These are phyloP conservation scores for Cryptosporidium sp. DNA, from an alignment of 169 alveolate genomes.

Conservation along the genomic window DNA sequence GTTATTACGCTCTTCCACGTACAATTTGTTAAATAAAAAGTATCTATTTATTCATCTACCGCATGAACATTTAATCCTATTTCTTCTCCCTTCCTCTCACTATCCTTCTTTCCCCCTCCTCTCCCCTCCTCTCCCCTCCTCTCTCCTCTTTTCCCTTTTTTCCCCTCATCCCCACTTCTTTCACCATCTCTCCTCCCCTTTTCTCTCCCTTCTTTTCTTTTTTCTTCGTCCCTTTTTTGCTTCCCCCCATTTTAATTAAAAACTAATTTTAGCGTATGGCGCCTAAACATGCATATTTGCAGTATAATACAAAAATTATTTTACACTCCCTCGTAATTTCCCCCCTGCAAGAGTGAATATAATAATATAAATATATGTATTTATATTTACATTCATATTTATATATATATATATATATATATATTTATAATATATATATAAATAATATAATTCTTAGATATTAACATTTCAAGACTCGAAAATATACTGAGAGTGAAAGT, in stretches of 20 bases:
- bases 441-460: constrained; percentile 9
- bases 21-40: no score
- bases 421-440: background rate
- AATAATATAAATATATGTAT: background rate
- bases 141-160: background rate
- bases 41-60: no score
- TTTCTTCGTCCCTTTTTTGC: background rate
- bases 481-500: background rate
- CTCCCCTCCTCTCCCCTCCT: background rate
- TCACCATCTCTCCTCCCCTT: background rate
- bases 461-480: constrained; percentile 43
- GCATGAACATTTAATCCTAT: background rate
- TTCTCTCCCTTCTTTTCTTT: background rate
- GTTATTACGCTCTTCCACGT: no score
- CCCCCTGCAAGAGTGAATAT: background rate
- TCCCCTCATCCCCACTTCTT: background rate
- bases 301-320: constrained; percentile 38
- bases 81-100: background rate
- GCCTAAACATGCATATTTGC: constrained; percentile 52
- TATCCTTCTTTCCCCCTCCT: background rate
- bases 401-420: background rate
- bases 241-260: background rate
- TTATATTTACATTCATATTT: background rate
- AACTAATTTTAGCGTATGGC: background rate
- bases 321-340: constrained; percentile 15